Evolutionary conservation across 2,329 filamentous ascomycete genomes (phyloP).

Genomic region (Colletotrichum tofieldiae): DNA sequence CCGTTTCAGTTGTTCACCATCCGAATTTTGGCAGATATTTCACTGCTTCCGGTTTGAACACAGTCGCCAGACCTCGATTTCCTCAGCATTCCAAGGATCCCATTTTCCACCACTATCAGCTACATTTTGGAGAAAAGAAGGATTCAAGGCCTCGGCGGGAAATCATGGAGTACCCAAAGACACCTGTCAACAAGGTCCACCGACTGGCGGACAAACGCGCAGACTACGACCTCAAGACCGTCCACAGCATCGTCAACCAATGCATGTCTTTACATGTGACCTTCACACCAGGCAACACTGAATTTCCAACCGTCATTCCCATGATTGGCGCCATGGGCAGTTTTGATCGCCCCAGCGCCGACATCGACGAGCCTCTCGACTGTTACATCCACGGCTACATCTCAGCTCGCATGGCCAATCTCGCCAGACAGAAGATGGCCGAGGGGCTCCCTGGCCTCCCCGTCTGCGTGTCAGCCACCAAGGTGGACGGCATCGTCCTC

Average conservation of each 20-base stretch:
- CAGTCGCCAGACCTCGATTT: too few relatives aligned
- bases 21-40: too few relatives aligned
- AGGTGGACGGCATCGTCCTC: constrained; percentile 12
- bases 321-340: constrained; percentile 16
- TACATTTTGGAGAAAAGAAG: too few relatives aligned
- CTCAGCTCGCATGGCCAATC: constrained; percentile 22
- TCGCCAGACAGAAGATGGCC: constrained; percentile 40
- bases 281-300: constrained; percentile 1
- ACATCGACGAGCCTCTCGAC: constrained; percentile 21
- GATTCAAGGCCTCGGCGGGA: not conserved
- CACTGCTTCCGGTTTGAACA: too few relatives aligned
- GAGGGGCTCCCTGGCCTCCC: constrained; percentile 7
- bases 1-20: too few relatives aligned
- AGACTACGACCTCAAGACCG: constrained; percentile 15
- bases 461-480: constrained; percentile 12
- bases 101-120: too few relatives aligned
- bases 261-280: constrained; percentile 11
- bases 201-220: constrained; percentile 11
- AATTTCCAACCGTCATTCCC: constrained; percentile 8
- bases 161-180: constrained; percentile 7
- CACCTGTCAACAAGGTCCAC: constrained; percentile 9
- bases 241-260: constrained; percentile 12
- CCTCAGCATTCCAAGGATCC: too few relatives aligned
- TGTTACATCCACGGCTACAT: constrained; percentile 24
- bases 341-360: constrained; percentile 19